These are phyloP conservation scores for Podospora comata DNA, from an alignment of 495 filamentous ascomycete genomes.

Conservation along the genomic window DNA sequence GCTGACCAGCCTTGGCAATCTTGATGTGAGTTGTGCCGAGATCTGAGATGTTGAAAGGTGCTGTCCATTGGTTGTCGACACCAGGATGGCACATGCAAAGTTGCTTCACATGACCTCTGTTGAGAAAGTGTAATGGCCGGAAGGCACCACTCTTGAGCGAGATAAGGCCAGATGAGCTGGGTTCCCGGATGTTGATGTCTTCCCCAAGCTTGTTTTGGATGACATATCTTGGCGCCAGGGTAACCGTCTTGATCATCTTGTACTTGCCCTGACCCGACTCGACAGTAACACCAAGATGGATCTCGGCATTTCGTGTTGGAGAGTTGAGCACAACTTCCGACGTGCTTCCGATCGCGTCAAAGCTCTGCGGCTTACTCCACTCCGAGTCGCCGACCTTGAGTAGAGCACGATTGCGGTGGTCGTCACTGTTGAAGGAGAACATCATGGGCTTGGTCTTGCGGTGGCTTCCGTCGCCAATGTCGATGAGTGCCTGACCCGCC, in stretches of 20 bases:
- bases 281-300: slow-evolving; percentile 85
- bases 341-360: slow-evolving; percentile 95
- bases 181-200: slow-evolving; percentile 83
- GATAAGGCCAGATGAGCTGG: slow-evolving; percentile 76
- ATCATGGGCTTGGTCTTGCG: slow-evolving; percentile 83
- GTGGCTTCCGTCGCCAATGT: slow-evolving; percentile 33
- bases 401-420: slow-evolving; percentile 82
- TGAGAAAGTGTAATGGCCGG: slow-evolving; percentile 81
- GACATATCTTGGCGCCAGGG: slow-evolving; percentile 88
- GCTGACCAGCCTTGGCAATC: slow-evolving; percentile 81
- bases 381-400: slow-evolving; percentile 82
- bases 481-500: slow-evolving; percentile 62
- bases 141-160: slow-evolving; percentile 71
- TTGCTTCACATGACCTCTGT: slow-evolving; percentile 75
- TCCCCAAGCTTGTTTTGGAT: slow-evolving; percentile 89
- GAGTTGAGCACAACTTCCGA: slow-evolving; percentile 80
- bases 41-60: slow-evolving; percentile 94
- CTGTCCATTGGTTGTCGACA: slow-evolving; percentile 96
- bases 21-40: slow-evolving; percentile 90
- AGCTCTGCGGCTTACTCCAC: slow-evolving; percentile 97
- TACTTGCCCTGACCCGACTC: slow-evolving; percentile 94
- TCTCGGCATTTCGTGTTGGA: slow-evolving; percentile 65
- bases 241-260: slow-evolving; percentile 92
- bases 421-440: slow-evolving; percentile 87
- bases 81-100: slow-evolving; percentile 91